These are phyloP conservation scores for Kwoniella shandongensis DNA, from an alignment of 768 basidiomycete species.

Conservation along the genomic window DNA sequence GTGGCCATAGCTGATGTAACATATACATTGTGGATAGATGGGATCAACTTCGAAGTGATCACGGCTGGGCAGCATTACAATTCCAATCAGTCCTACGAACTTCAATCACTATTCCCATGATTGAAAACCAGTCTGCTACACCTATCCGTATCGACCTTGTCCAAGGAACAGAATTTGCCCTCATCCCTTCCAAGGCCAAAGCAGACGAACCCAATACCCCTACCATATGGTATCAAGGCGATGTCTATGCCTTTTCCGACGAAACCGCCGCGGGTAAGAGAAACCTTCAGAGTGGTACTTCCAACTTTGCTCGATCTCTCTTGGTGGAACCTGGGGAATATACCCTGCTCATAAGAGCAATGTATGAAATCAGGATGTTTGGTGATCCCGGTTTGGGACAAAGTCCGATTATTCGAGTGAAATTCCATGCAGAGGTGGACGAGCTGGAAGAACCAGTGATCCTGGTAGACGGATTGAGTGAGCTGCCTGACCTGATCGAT, in stretches of 20 bases:
- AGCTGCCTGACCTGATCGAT: constrained; percentile 68
- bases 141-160: constrained; percentile 63
- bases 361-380: constrained; percentile 87
- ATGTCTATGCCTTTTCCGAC: constrained; percentile 70
- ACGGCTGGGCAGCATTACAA: constrained; percentile 85
- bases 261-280: constrained; percentile 9
- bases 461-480: constrained; percentile 59
- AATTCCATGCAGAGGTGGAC: constrained; percentile 59
- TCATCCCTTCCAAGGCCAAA: constrained; percentile 58
- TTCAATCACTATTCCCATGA: constrained; percentile 59
- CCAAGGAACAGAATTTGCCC: constrained; percentile 73
- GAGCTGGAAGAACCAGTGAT: constrained; percentile 12
- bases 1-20: neutral
- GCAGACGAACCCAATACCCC: constrained; percentile 33
- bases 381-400: constrained; percentile 64
- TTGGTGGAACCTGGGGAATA: constrained; percentile 59
- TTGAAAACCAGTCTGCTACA: constrained; percentile 57
- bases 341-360: constrained; percentile 71
- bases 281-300: constrained; percentile 56
- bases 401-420: constrained; percentile 63
- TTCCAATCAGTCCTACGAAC: constrained; percentile 72
- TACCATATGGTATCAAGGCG: constrained; percentile 74
- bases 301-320: constrained; percentile 60
- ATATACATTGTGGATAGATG: constrained; percentile 58
- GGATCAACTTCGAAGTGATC: constrained; percentile 68